A percentile compares a stretch with the other conserved stretches of the same genome.
phyloP scores from a whole-genome alignment of 129 eudicot genomes.

The Saposhnikovia divaricata region DNA sequence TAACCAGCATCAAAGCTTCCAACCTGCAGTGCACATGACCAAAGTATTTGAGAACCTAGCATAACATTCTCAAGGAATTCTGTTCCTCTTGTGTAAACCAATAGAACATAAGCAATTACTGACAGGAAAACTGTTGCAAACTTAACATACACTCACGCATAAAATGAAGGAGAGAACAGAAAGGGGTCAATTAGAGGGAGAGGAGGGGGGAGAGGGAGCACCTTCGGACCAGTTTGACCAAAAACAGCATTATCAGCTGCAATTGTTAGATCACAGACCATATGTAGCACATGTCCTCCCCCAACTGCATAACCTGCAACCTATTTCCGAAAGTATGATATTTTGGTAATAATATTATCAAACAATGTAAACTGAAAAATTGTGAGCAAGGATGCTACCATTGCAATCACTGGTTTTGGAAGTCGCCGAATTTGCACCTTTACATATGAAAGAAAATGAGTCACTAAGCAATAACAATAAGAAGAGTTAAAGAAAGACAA shows the following conservation, averaged over 20 bases:
- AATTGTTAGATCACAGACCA: constrained; percentile 96
- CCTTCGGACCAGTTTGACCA: constrained; percentile 99
- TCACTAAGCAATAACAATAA: not conserved
- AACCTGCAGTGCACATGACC: constrained; percentile 44
- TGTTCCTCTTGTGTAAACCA: not conserved
- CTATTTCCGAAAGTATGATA: constrained; percentile 26
- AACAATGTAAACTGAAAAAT: not conserved
- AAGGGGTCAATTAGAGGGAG: not conserved
- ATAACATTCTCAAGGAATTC: not conserved
- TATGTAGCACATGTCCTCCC: constrained; percentile 92
- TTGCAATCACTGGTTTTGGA: constrained; percentile 96
- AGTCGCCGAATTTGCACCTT: constrained; percentile 92
- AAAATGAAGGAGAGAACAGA: not conserved
- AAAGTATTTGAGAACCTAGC: not conserved
- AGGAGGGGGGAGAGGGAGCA: constrained; percentile 12
- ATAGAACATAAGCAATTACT: not conserved
- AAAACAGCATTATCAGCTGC: constrained; percentile 97
- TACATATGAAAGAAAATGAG: not conserved
- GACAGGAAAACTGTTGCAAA: not conserved
- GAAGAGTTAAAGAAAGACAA: not conserved
- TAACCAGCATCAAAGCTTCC: constrained; percentile 99
- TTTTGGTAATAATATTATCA: not conserved
- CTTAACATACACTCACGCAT: not conserved
- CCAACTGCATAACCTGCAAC: constrained; percentile 99
- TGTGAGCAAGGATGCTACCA: constrained; percentile 43